These are phyloP conservation scores for Boletus fagicola DNA, from an alignment of 768 basidiomycete species.

Conservation along the genomic window DNA sequence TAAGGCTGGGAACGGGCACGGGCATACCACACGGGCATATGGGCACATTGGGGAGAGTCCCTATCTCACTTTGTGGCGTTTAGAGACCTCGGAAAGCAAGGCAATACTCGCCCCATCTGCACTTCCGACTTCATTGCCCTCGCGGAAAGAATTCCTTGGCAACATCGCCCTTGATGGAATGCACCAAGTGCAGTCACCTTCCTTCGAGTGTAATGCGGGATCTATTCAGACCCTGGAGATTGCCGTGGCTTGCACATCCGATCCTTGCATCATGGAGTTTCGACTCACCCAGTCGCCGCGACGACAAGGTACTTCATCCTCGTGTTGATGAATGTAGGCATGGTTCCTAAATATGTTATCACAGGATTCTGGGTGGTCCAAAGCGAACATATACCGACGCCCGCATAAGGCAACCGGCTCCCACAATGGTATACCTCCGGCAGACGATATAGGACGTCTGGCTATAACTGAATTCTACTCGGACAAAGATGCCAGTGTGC, in stretches of 20 bases:
- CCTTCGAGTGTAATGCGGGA: conserved; percentile 14
- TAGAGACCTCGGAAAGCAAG: conserved; percentile 8
- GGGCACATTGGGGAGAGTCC: conserved; percentile 13
- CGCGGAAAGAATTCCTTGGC: conserved; percentile 15
- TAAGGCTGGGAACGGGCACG: not conserved
- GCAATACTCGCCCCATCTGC: conserved; percentile 6
- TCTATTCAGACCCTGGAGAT: conserved; percentile 24
- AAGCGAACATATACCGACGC: conserved; percentile 11
- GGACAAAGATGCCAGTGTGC: not conserved
- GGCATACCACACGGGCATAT: conserved; percentile 14
- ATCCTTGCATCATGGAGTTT: conserved; percentile 26
- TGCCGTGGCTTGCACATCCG: conserved; percentile 20
- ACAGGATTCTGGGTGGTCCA: conserved; percentile 21
- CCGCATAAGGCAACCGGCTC: not conserved
- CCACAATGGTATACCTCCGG: not conserved
- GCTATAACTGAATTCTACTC: not conserved
- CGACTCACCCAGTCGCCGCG: conserved; percentile 14
- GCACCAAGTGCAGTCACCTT: conserved; percentile 7
- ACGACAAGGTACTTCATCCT: conserved; percentile 18
- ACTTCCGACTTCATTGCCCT: conserved; percentile 12
- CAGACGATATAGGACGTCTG: not conserved
- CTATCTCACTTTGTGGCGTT: conserved; percentile 20
- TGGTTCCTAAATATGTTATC: not conserved
- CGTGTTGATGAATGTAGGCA: not conserved
- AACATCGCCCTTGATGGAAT: conserved; percentile 16